Base-by-base conservation (phyloP, 2,329 filamentous ascomycete genomes). In the Colletotrichum viniferum region DNA sequence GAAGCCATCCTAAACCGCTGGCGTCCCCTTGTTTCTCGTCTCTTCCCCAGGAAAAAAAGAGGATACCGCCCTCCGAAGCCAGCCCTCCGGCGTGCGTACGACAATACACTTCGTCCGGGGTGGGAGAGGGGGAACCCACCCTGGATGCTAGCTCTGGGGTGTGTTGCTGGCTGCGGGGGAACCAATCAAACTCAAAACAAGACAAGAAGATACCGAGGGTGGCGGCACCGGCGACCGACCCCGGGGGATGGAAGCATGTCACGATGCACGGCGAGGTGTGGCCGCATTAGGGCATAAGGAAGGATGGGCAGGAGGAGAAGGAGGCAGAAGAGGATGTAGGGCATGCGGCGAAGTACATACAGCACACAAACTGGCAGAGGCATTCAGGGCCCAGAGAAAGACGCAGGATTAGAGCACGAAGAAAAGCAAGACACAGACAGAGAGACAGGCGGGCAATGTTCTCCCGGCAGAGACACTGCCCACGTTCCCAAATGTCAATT, bases 191-290 rank as follows among this genome's bases (percentile, higher is more conserved):
- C 56, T 30, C 56, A 36, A 64, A 75, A 68, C 26, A 73, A 36
- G 63, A 68, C 62, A 48, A 48, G 69, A 64, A 58, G 69, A 75
- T 75, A 64, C 73, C 73, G 69, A 75, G 73, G 73, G 73, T 75
- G 73, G 73, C 73, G 73, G 73, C 34, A 18, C 48, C 24, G 30
- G 26, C 52, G 43, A 32, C 56, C 43, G 16, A 52, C 21, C 48
- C 43, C 43, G n/a, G 43, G 10, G 43, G 43, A 73, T 52, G 52
- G 32, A 68, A 52, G 16, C 62, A 43, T 68, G 62, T 60, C 34
- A 30, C 65, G 56, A 69, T 43, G 60, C 34, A 67, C 56, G 55
- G 52, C 34, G 38, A 75, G 43, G 62, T 34, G 73, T 61, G 70
- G 43, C 56, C 28, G 69, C 56, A 73, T 68, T 63, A 30, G 69